Evolutionary conservation across 768 basidiomycete species (phyloP), one percentile per base, ranked within the genome.

Genomic region (Mycena galopus): DNA sequence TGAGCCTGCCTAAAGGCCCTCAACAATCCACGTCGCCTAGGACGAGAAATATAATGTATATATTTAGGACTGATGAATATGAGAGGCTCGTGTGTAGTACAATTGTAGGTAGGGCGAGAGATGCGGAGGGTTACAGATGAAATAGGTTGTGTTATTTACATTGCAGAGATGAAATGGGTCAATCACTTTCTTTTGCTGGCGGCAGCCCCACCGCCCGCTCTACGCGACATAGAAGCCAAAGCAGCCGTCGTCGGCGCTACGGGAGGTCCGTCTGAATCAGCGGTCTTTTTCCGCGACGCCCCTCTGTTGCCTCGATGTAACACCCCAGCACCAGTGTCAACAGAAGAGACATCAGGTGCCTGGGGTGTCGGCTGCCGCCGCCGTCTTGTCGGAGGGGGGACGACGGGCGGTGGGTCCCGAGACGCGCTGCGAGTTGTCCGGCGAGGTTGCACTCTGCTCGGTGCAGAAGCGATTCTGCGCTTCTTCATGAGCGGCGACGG

Each of bases 381-480:
- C 30, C 58, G 65, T 29, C 65, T 59, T 19, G 25, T 51, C 17
- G 57, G 63, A 23, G 66, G 62, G 23, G 27, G 55, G 14, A 16
- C 29, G 7, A 25, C 33, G 4, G 33, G 4, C 27, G 64, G 32
- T 16, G 59, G 66, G 19, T 73, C 72, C 5, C 33, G 55, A 4
- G 71, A 72, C 17, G 65, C 19, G 6, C 25, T 58, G 3, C 71
- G 65, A 16, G 66, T 68, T 14, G 66, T 47, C 56, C 67, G 47
- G 6, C 72, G 72, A 0, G 72, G 72, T 30, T 73, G 72, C 16
- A 69, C 72, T 27, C 72, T 50, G 35, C 66, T 47, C 32, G 71
- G 71, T n/a, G 53, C 61, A 17, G 62, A 32, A 47, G 55, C 62
- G n/a, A 73, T 63, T 16, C 72, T 29, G 14, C 72, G 67, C 39